phyloP scores from a whole-genome alignment of 345 rosid genomes.

The Eucalyptus cloeziana region DNA sequence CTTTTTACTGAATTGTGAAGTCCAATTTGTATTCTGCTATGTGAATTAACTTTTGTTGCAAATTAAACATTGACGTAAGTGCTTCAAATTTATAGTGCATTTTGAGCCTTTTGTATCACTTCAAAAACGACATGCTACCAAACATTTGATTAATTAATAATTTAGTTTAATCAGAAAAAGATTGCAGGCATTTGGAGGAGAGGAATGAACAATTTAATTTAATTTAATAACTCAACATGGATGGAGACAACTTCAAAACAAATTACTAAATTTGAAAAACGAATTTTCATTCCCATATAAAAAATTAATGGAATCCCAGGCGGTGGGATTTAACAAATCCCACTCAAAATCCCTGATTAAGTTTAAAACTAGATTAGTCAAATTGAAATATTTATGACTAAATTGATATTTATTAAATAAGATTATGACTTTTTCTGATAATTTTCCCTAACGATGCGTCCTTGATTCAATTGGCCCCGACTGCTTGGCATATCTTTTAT shows the following conservation, averaged over 20 bases:
- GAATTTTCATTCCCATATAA: no score
- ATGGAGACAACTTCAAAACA: neutral
- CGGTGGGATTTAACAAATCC: neutral
- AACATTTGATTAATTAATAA: no score
- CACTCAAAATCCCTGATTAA: neutral
- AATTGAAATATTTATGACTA: neutral
- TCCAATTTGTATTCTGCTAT: no score
- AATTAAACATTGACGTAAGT: no score
- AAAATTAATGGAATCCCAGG: no score
- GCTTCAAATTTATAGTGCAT: no score
- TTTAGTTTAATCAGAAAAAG: no score
- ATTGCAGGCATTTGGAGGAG: neutral
- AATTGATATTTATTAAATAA: neutral
- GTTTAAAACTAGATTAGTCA: neutral
- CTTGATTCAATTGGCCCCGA: neutral
- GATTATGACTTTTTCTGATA: neutral
- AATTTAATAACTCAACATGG: neutral
- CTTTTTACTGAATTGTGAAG: no score
- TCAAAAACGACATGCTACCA: no score
- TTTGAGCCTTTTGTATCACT: no score
- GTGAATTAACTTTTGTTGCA: no score
- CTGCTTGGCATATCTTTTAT: neutral
- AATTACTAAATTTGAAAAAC: neutral
- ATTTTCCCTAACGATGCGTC: neutral
- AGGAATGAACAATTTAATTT: neutral